A percentile compares a stretch with the other conserved stretches of the same genome.
phyloP scores from a whole-genome alignment of 1,284 basidiomycete genomes.

The Lignosus rhinocerotis region DNA sequence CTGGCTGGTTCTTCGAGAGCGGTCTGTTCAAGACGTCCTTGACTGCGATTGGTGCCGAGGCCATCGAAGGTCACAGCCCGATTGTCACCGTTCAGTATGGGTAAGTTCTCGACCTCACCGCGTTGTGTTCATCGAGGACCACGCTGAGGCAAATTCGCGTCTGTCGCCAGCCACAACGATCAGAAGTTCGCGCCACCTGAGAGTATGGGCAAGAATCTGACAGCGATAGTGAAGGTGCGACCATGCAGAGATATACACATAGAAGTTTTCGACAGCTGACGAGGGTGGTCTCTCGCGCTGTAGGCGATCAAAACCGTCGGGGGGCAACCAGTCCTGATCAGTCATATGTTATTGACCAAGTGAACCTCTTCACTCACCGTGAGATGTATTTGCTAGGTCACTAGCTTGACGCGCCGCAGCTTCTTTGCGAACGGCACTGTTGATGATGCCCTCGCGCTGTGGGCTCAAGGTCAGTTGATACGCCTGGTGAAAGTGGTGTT shows the following conservation, averaged over 20 bases:
- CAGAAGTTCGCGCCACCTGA: background rate
- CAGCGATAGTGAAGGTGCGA: background rate
- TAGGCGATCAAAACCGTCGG: background rate
- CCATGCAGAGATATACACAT: background rate
- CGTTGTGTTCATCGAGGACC: background rate
- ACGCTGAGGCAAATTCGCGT: background rate
- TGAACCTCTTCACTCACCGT: background rate
- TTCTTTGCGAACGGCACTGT: background rate
- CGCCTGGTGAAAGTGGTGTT: background rate
- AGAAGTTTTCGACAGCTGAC: background rate
- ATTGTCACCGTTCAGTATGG: background rate
- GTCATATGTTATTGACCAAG: background rate
- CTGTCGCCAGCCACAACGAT: background rate
- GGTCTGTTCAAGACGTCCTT: background rate
- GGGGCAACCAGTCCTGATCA: background rate
- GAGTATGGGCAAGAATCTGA: background rate
- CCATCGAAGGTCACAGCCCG: background rate
- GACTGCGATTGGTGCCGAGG: background rate
- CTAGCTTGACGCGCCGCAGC: background rate
- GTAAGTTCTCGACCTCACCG: background rate
- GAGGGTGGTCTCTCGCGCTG: background rate
- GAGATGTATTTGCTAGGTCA: background rate
- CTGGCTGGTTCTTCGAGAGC: background rate
- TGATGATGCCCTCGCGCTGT: background rate
- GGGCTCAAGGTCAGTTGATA: background rate